Percentiles rank a stretch among this genome's conserved stretches.
phyloP scores from a whole-genome alignment of 345 rosid genomes.

The Heritiera fomes region DNA sequence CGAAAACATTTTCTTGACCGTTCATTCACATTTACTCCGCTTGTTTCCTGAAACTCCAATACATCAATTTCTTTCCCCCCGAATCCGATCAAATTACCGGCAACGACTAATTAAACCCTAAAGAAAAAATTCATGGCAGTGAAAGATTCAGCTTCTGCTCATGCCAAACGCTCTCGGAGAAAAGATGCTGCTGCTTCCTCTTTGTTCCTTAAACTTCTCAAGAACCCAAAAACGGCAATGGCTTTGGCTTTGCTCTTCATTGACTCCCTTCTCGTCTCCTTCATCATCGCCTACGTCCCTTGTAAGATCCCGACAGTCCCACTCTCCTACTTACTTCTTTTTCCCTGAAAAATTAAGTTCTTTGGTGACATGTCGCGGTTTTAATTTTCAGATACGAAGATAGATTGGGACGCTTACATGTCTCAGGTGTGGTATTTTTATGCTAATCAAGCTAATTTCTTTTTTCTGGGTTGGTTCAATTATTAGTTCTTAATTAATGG shows the following conservation, averaged over 20 bases:
- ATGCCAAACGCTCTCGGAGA: slow-evolving; percentile 28
- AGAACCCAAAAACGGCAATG: slow-evolving; percentile 41
- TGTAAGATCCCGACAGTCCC: slow-evolving; percentile 46
- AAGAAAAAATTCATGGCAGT: slow-evolving; percentile 28
- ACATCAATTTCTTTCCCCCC: neutral
- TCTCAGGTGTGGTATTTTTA: slow-evolving; percentile 61
- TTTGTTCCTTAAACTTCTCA: slow-evolving; percentile 26
- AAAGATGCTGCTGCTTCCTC: slow-evolving; percentile 22
- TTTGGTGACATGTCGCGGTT: neutral
- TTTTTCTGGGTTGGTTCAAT: neutral
- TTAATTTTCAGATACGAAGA: slow-evolving; percentile 75
- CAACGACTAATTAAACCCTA: neutral
- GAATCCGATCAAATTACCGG: neutral
- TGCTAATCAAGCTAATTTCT: neutral
- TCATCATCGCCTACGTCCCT: slow-evolving; percentile 77
- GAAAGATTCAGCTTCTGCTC: slow-evolving; percentile 21
- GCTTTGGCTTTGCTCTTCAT: slow-evolving; percentile 47
- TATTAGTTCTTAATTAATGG: slow-evolving; percentile 8
- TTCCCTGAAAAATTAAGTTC: neutral
- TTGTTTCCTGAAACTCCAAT: neutral
- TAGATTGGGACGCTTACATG: slow-evolving; percentile 99
- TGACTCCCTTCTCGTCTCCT: slow-evolving; percentile 67
- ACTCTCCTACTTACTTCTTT: neutral
- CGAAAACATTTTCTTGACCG: neutral
- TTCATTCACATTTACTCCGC: neutral